Evolutionary conservation across 2,329 filamentous ascomycete species (phyloP).

Genomic region (Phaeosphaeria sp.): DNA sequence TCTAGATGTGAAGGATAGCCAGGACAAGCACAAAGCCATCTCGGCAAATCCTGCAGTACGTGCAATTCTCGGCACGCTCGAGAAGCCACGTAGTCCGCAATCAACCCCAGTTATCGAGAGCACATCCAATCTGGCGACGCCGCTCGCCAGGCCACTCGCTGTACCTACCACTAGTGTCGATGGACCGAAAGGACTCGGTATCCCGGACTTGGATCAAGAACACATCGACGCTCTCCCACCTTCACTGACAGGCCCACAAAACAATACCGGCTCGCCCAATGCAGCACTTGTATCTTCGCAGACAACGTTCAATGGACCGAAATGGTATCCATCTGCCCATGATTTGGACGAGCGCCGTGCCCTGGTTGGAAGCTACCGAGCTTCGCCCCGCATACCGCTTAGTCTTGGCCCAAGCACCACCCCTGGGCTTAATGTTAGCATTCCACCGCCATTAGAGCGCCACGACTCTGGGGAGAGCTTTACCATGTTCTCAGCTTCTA

Average conservation of each 20-base stretch:
- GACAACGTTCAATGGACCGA: constrained; percentile 33
- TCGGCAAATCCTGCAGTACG: constrained; percentile 41
- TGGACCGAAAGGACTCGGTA: constrained; percentile 15
- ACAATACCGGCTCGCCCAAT: constrained; percentile 12
- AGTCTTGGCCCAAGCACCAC: constrained; percentile 54
- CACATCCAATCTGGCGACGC: constrained; percentile 63
- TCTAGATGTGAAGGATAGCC: constrained; percentile 24
- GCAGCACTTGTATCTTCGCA: constrained; percentile 18
- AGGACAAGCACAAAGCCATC: constrained; percentile 26
- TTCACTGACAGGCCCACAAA: constrained; percentile 34
- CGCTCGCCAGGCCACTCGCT: constrained; percentile 56
- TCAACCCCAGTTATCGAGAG: constrained; percentile 51
- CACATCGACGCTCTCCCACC: constrained; percentile 47
- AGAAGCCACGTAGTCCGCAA: constrained; percentile 29
- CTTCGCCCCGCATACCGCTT: constrained; percentile 57
- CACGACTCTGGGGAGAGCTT: constrained; percentile 69
- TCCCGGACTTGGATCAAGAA: constrained; percentile 47
- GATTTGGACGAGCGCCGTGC: constrained; percentile 48
- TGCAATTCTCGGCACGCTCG: constrained; percentile 39
- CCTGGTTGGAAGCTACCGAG: constrained; percentile 54
- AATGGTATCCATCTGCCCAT: constrained; percentile 43
- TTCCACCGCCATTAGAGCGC: constrained; percentile 50
- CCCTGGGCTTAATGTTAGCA: constrained; percentile 42
- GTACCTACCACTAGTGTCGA: constrained; percentile 5
- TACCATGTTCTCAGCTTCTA: constrained; percentile 68